phyloP scores from a whole-genome alignment of 176 grass and related monocot species.

The Panicum miliaceum region DNA sequence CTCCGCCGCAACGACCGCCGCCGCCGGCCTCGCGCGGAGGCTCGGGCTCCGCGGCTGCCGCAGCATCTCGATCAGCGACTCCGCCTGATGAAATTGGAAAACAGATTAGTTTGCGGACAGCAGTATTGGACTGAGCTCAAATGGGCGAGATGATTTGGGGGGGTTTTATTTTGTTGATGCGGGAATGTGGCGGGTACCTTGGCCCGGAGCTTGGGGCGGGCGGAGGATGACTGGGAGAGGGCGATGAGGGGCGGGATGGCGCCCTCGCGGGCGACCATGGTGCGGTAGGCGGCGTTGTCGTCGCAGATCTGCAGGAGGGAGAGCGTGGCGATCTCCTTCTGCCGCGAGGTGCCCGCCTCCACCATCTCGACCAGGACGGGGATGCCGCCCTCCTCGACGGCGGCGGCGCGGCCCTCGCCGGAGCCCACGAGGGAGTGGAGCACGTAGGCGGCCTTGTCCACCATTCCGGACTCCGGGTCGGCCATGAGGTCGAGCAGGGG shows the following conservation, averaged over 20 bases:
- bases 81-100: constrained; percentile 58
- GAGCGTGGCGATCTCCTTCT: constrained; percentile 82
- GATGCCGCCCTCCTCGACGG: constrained; percentile 75
- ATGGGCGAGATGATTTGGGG: background rate
- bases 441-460: constrained; percentile 89
- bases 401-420: constrained; percentile 56
- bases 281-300: constrained; percentile 61
- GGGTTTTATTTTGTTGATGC: background rate
- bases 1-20: constrained; percentile 54
- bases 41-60: constrained; percentile 66
- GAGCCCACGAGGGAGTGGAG: constrained; percentile 58
- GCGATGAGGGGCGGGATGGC: constrained; percentile 92
- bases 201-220: constrained; percentile 63
- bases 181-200: constrained; percentile 51
- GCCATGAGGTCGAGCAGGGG: constrained; percentile 79
- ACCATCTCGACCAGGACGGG: constrained; percentile 97
- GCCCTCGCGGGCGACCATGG: constrained; percentile 88
- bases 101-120: constrained; percentile 19
- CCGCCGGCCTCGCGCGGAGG: constrained; percentile 43
- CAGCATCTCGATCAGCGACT: constrained; percentile 73
- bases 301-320: constrained; percentile 89
- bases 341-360: constrained; percentile 58
- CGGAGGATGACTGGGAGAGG: constrained; percentile 72
- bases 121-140: no score
- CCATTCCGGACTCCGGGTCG: constrained; percentile 73